Percentiles rank a stretch among this genome's conserved stretches.
Conservation (phyloP, 345 rosid genomes). For the Populus davidiana region DNA sequence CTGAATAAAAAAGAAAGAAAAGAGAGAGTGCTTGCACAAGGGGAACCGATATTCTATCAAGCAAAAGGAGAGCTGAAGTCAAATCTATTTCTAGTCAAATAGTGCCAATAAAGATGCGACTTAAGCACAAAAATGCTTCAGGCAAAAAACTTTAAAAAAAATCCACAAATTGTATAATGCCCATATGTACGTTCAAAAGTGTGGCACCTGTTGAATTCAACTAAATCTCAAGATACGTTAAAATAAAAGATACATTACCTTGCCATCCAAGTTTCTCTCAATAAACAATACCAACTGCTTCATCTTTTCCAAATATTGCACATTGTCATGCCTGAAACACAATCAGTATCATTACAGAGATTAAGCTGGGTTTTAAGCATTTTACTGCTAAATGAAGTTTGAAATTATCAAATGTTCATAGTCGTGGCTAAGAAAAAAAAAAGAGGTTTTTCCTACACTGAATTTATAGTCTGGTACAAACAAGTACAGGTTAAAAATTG, state of each 20-base stretch:
- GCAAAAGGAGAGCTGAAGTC: neutral
- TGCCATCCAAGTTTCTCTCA: conserved; percentile 71
- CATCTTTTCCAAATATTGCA: conserved; percentile 80
- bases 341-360: conserved; percentile 24
- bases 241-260: conserved; percentile 45
- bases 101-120: neutral
- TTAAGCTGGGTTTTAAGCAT: conserved; percentile 15
- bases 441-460: no score
- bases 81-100: neutral
- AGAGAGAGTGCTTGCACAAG: neutral
- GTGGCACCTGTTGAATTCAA: conserved; percentile 1
- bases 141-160: no score
- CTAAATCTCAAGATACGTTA: neutral
- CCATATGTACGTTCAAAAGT: neutral
- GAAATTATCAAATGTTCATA: neutral
- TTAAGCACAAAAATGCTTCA: neutral
- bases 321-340: conserved; percentile 85
- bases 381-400: conserved; percentile 1
- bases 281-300: conserved; percentile 82
- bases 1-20: neutral
- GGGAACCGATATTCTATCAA: neutral
- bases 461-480: neutral
- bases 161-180: no score
- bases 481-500: neutral
- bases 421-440: neutral